Conservation (phyloP, 2,329 filamentous ascomycete species). For the Pseudofabraea citricarpa region DNA sequence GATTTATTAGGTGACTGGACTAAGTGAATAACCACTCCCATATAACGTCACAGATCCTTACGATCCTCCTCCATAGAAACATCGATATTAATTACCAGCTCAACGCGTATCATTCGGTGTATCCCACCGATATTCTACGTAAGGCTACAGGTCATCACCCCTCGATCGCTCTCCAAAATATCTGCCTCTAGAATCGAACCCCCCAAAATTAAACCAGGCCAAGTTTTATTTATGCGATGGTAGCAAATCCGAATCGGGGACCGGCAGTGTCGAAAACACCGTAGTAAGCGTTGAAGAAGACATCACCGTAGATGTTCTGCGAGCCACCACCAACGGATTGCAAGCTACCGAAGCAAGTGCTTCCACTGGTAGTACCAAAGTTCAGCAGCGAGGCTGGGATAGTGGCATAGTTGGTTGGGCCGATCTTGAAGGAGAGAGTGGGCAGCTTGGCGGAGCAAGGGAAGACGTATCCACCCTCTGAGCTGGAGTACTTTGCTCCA, state of each 20-base stretch:
- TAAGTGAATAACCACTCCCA: too few relatives aligned
- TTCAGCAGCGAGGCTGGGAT: constrained; percentile 32
- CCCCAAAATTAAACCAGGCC: too few relatives aligned
- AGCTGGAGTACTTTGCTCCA: constrained; percentile 23
- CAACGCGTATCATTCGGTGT: too few relatives aligned
- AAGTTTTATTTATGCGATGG: constrained; percentile 15
- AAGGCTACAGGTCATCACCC: too few relatives aligned
- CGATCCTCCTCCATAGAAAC: too few relatives aligned
- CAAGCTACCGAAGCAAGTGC: constrained; percentile 31
- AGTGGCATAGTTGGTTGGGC: constrained; percentile 22
- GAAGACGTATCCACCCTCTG: constrained; percentile 31
- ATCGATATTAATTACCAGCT: too few relatives aligned
- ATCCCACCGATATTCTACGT: too few relatives aligned
- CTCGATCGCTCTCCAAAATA: too few relatives aligned
- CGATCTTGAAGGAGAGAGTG: constrained; percentile 28
- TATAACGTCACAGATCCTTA: too few relatives aligned
- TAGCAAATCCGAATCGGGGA: constrained; percentile 24
- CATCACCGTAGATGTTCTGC: constrained; percentile 27
- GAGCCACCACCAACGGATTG: constrained; percentile 26
- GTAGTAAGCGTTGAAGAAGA: constrained; percentile 28
- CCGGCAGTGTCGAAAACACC: constrained; percentile 22
- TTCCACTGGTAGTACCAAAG: constrained; percentile 20
- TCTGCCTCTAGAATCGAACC: too few relatives aligned
- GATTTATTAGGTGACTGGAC: too few relatives aligned
- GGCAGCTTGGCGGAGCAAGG: constrained; percentile 29